A percentile compares a stretch with the other conserved stretches of the same genome.
These are phyloP conservation scores for Fragaria ananassa DNA, from an alignment of 306 rosid species.

Conservation along the genomic window DNA sequence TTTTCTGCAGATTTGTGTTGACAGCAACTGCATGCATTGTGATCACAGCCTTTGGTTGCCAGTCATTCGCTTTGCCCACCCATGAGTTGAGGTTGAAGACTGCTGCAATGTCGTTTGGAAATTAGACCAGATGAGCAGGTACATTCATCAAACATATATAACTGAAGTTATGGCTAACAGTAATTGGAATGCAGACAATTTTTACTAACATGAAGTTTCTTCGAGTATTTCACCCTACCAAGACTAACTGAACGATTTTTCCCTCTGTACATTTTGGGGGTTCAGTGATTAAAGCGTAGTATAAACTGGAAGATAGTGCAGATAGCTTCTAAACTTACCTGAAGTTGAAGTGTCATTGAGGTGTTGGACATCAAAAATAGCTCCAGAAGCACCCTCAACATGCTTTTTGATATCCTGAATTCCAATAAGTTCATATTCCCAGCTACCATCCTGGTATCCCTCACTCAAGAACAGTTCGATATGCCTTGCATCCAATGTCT, in stretches of 20 bases:
- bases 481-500: constrained; percentile 91
- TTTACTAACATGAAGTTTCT: not conserved
- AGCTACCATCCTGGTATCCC: constrained; percentile 66
- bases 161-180: not conserved
- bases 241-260: not conserved
- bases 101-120: constrained; percentile 50
- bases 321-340: constrained; percentile 43
- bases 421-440: constrained; percentile 87
- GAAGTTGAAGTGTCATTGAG: constrained; percentile 55
- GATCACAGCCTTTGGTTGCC: constrained; percentile 94
- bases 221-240: not conserved
- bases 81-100: constrained; percentile 72
- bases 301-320: not conserved
- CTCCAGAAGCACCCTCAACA: constrained; percentile 81
- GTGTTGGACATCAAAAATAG: constrained; percentile 74
- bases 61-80: constrained; percentile 69
- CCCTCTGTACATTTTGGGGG: not conserved
- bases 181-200: not conserved
- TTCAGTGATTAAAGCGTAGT: not conserved
- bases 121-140: constrained; percentile 19
- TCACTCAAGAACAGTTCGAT: constrained; percentile 76
- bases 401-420: constrained; percentile 73
- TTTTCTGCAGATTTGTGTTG: constrained; percentile 86
- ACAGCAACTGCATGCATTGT: constrained; percentile 89
- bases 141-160: not conserved